phyloP scores from a whole-genome alignment of 2,329 filamentous ascomycete species.

The Cordyceps farinosa region DNA sequence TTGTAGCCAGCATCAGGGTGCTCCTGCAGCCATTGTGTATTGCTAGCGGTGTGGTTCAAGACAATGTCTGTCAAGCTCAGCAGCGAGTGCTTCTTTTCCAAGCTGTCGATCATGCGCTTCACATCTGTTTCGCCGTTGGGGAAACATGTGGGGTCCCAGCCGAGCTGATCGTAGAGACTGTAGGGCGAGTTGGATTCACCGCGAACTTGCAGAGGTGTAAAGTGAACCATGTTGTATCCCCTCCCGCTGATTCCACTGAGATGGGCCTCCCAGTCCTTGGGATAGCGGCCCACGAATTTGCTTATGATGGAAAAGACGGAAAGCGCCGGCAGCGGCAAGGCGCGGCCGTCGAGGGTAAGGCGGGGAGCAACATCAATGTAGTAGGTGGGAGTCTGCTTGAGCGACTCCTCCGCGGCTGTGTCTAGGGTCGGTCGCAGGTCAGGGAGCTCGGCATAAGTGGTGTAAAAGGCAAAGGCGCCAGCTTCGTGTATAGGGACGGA shows the following conservation, averaged over 20 bases:
- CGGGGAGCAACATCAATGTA: conserved; percentile 92
- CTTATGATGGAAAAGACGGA: conserved; percentile 93
- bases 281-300: conserved; percentile 96
- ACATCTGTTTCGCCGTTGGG: conserved; percentile 82
- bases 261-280: conserved; percentile 85
- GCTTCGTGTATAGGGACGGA: conserved; percentile 79
- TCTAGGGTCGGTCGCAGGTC: conserved; percentile 44
- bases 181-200: conserved; percentile 94
- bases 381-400: conserved; percentile 69
- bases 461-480: conserved; percentile 92
- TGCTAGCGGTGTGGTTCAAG: conserved; percentile 95
- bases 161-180: conserved; percentile 89
- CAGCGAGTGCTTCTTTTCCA: conserved; percentile 81
- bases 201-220: conserved; percentile 86
- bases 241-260: conserved; percentile 81
- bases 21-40: conserved; percentile 88
- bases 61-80: conserved; percentile 93
- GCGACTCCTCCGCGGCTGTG: conserved; percentile 35
- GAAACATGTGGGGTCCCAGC: conserved; percentile 79
- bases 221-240: conserved; percentile 99
- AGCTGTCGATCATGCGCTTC: conserved; percentile 67
- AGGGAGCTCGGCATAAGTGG: conserved; percentile 84
- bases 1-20: conserved; percentile 97
- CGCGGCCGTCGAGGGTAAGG: conserved; percentile 68
- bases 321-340: conserved; percentile 78